phyloP scores from a whole-genome alignment of 2,329 filamentous ascomycete genomes.

The Colletotrichum trifolii region DNA sequence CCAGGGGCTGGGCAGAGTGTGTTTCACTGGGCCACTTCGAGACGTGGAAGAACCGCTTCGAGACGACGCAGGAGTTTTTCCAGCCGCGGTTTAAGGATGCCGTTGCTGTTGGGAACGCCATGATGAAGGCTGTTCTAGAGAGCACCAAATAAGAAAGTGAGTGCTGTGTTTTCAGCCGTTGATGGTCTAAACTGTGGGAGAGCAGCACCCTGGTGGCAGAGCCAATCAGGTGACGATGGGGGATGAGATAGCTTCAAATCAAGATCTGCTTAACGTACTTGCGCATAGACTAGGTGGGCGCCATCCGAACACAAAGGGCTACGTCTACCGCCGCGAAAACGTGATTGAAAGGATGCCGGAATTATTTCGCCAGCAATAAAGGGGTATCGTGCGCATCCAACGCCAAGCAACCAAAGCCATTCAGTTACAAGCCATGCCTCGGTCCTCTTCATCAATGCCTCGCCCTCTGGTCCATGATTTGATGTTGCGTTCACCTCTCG shows the following conservation, averaged over 20 bases:
- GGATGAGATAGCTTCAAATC: too few species aligned
- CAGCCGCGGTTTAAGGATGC: conserved; percentile 90
- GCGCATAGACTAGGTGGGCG: not conserved
- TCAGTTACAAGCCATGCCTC: not conserved
- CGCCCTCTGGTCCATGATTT: too few species aligned
- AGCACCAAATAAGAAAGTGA: conserved; percentile 63
- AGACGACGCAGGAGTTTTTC: conserved; percentile 91
- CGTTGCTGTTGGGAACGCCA: conserved; percentile 88
- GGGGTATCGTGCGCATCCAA: conserved; percentile 26
- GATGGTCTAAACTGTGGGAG: too few species aligned
- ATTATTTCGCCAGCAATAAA: not conserved
- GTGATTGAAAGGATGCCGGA: conserved; percentile 14
- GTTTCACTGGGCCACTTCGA: conserved; percentile 93
- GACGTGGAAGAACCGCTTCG: conserved; percentile 90
- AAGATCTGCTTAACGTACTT: not conserved
- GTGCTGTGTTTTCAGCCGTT: not conserved
- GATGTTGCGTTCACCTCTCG: not conserved
- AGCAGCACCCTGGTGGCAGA: too few species aligned
- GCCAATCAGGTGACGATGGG: too few species aligned
- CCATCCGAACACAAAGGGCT: not conserved
- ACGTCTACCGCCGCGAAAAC: conserved; percentile 2
- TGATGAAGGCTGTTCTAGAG: conserved; percentile 95
- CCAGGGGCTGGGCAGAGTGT: conserved; percentile 93
- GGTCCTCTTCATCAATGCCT: too few species aligned
- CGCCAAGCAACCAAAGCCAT: conserved; percentile 5